A percentile compares a stretch with the other conserved stretches of the same genome.
Evolutionary conservation across 1,139 yeast genomes (phyloP).

Genomic region (Casaregolazyma lundiana): DNA sequence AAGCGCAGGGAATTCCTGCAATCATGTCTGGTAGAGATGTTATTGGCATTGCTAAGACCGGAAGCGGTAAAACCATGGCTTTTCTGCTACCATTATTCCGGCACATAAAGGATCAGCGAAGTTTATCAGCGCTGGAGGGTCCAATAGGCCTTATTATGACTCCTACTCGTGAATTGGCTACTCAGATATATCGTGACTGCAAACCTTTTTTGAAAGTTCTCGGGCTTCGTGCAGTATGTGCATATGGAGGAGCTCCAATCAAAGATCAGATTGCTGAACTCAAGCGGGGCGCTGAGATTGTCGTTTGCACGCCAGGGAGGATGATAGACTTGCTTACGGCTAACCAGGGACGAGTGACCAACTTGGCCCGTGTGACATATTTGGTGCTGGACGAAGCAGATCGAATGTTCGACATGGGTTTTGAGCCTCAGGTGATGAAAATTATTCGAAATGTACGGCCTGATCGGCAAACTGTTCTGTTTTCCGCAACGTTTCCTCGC

Average conservation of each 20-base stretch:
- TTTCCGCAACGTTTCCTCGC: slow-evolving; percentile 88
- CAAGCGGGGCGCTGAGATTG: slow-evolving; percentile 72
- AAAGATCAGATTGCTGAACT: slow-evolving; percentile 77
- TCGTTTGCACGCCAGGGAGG: slow-evolving; percentile 95
- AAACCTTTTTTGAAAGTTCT: slow-evolving; percentile 51
- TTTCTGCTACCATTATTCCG: slow-evolving; percentile 79
- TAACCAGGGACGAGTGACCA: slow-evolving; percentile 73
- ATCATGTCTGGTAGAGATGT: slow-evolving; percentile 87
- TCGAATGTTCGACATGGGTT: slow-evolving; percentile 94
- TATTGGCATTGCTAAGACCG: slow-evolving; percentile 93
- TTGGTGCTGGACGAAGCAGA: slow-evolving; percentile 95
- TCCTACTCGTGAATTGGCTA: slow-evolving; percentile 90
- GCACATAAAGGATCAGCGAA: slow-evolving; percentile 70
- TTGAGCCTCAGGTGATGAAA: slow-evolving; percentile 91
- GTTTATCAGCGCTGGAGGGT: slow-evolving; percentile 53
- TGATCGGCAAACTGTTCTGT: slow-evolving; percentile 85
- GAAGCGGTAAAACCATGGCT: slow-evolving; percentile 92
- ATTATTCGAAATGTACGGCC: slow-evolving; percentile 76
- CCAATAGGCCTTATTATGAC: slow-evolving; percentile 80
- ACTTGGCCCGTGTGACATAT: slow-evolving; percentile 65
- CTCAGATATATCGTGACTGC: slow-evolving; percentile 74
- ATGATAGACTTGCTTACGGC: slow-evolving; percentile 84
- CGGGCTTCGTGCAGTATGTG: slow-evolving; percentile 59
- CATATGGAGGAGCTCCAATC: slow-evolving; percentile 92
- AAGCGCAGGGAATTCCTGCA: slow-evolving; percentile 86